Evolutionary conservation across 2,329 filamentous ascomycete species (phyloP).

Genomic region (Aspergillus sp.): DNA sequence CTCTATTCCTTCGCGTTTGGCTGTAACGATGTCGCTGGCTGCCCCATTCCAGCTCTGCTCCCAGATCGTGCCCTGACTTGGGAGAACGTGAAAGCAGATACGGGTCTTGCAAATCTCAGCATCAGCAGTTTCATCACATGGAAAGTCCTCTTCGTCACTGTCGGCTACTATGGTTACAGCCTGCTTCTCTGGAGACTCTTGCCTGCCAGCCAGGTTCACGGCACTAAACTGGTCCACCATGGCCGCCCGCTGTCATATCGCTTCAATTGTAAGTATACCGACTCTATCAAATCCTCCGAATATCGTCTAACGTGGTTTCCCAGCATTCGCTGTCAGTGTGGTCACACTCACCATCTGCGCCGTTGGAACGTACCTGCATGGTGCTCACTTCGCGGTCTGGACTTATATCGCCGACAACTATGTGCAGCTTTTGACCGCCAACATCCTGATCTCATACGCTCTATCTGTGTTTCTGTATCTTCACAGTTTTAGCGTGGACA

Average conservation of each 20-base stretch:
- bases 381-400: conserved; percentile 80
- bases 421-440: conserved; percentile 75
- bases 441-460: conserved; percentile 70
- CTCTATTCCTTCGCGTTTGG: conserved; percentile 76
- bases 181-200: conserved; percentile 71
- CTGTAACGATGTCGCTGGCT: conserved; percentile 89
- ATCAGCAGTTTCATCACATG: conserved; percentile 53
- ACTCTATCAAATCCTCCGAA: background rate
- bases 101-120: conserved; percentile 73
- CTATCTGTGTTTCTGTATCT: conserved; percentile 77
- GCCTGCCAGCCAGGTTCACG: conserved; percentile 68
- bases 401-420: conserved; percentile 88
- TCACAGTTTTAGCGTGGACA: conserved; percentile 69
- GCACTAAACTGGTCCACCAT: conserved; percentile 61
- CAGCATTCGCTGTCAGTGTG: conserved; percentile 70
- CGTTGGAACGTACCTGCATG: conserved; percentile 71
- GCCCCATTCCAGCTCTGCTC: conserved; percentile 76
- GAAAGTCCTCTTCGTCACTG: conserved; percentile 61
- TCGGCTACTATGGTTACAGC: conserved; percentile 75
- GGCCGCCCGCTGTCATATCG: conserved; percentile 76
- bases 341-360: conserved; percentile 66
- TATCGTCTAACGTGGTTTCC: background rate
- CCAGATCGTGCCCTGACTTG: conserved; percentile 67
- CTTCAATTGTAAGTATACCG: conserved; percentile 61
- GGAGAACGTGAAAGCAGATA: conserved; percentile 69